Evolutionary conservation across 352 stramenopile genomes (phyloP), one percentile per base, ranked within the genome.

Genomic region (Phytophthora quininea): DNA sequence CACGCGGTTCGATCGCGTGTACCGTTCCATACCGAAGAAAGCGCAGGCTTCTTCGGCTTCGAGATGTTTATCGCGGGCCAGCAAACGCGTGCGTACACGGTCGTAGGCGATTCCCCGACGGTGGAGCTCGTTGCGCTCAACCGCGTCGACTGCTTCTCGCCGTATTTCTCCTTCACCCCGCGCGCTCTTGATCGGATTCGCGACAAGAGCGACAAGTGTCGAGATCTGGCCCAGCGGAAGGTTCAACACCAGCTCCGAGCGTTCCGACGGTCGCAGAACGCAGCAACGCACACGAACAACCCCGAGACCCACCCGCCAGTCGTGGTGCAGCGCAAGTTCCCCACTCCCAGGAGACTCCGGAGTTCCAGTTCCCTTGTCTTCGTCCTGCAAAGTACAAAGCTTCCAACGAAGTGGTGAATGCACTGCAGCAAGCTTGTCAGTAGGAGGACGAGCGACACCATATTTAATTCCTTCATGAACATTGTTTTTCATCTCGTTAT

Each of bases 101-200:
- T 75, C 27, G 76, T 91, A 19, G 83, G 80, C 0, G 80, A 88
- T 50, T 83, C 83, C 8, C 57, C 71, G 1, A 71, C 71, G 3
- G 78, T 87, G 1, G 79, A 90, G 53, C 54, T 91, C 19, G 69
- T 91, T 19, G 83, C 19, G 19, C 59, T 91, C n/a, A 90, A 91
- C 40, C 82, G 82, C 45, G 74, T 91, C 19, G 80, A 91, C 63
- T 91, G 83, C 54, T 89, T 88, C 62, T 91, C 83, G 31, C 82
- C 83, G 1, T 88, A 90, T 45, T 89, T 90, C 24, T 90, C 83
- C 1, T 91, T 91, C 55, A 91, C 80, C 1, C 71, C 79, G 10
- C 79, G 82, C 14, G 77, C 80, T 14, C 73, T 88, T 24, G 83
- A 89, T 48, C 77, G 77, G 24, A 85, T 91, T 35, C 63, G 79